Evolutionary conservation across 352 stramenopile genomes (phyloP).

Genomic region (Globisporangium megalacanthum): DNA sequence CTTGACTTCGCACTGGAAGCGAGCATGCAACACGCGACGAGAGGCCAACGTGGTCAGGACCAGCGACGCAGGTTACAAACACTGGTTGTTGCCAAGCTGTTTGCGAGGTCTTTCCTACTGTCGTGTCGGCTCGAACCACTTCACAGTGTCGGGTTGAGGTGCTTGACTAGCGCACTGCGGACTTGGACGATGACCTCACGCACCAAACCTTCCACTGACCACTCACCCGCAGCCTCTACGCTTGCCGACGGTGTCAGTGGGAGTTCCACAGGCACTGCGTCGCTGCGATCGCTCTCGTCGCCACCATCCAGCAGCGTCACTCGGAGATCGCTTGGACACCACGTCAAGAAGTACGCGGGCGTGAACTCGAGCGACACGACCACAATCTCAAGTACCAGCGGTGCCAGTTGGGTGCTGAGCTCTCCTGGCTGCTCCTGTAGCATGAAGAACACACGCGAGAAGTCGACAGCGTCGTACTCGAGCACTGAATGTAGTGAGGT

Average conservation of each 20-base stretch:
- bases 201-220: neutral
- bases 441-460: slow-evolving; percentile 44
- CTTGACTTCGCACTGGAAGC: too few species aligned
- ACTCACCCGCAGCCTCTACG: too few species aligned
- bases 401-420: slow-evolving; percentile 3
- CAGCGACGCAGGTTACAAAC: too few species aligned
- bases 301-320: slow-evolving; percentile 28
- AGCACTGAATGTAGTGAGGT: slow-evolving; percentile 20
- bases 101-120: too few species aligned
- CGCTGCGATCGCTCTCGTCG: neutral
- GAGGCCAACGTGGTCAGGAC: too few species aligned
- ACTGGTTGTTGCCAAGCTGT: too few species aligned
- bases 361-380: slow-evolving; percentile 36
- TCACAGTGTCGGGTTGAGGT: too few species aligned
- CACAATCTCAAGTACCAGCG: slow-evolving; percentile 26
- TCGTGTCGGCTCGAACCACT: too few species aligned
- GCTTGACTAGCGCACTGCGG: too few species aligned
- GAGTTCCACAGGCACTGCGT: too few species aligned
- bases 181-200: neutral
- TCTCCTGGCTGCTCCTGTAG: slow-evolving; percentile 37
- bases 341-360: slow-evolving; percentile 31
- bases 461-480: slow-evolving; percentile 45
- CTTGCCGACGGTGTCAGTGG: too few species aligned
- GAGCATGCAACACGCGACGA: too few species aligned
- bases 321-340: slow-evolving; percentile 31